Evolutionary conservation across 2,329 filamentous ascomycete genomes (phyloP), one percentile per base, ranked within the genome.

Genomic region (Phyllosticta citribraziliensis): DNA sequence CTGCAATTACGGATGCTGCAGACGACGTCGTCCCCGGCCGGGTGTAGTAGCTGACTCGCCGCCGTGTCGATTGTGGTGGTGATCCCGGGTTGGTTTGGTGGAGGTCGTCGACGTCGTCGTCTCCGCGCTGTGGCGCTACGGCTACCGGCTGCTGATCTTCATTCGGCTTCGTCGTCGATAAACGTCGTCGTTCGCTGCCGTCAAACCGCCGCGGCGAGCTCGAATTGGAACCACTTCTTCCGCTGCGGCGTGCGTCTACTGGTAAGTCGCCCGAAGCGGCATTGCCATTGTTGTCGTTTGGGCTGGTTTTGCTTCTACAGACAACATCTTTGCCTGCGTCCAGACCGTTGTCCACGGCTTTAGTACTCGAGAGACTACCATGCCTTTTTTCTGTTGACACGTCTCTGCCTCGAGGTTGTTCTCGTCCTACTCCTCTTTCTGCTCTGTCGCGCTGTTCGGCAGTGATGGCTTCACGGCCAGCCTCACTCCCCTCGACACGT

Each of bases 161-260:
- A 54, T 59, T 40, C 57, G 50, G 55, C 52, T 40, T 52, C 52
- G 57, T 60, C 52, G 57, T 60, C 58, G 58, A 55, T 60, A 35
- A 52, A 60, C 58, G 52, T 60, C 52, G 58, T 35, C 12, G 25
- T 12, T 2, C 35, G 52, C 52, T 55, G 52, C 33, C 55, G 57
- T 14, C 2, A 11, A 14, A 40, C 10, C 33, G 33, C 33, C 8
- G 33, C 33, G 14, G 33, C 33, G 9, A 40, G 11, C 33, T 40
- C 33, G 33, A 40, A 2, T 11, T 40, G 27, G 6, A 6, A 40
- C 33, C 1, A 5, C 11, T 40, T 5, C 12, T 17, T 40, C 11
- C 33, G 33, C 6, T 40, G 14, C 27, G 27, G 27, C 27, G 6
- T 30, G 27, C 9, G 27, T 40, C 33, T 14, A 40, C 8, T 11